These are phyloP conservation scores for Sporothrix schenckii DNA, from an alignment of 2,329 filamentous ascomycete genomes.

Conservation along the genomic window DNA sequence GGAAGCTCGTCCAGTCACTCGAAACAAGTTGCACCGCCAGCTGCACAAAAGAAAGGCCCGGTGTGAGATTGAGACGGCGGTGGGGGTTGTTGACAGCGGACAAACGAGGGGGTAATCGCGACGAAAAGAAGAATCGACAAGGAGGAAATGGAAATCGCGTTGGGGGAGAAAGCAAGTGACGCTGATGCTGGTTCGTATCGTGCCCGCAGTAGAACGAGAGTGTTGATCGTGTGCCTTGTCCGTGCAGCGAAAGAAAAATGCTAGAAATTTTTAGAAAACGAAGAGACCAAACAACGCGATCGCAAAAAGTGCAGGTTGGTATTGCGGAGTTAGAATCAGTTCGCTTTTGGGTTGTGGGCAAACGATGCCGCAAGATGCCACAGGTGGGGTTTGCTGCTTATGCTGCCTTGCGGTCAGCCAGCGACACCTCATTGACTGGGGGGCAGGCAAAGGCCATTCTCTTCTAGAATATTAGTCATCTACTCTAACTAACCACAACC, in stretches of 20 bases:
- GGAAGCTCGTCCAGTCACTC: not conserved
- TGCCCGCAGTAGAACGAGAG: conserved; percentile 2
- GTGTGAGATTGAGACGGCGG: not conserved
- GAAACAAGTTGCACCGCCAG: not conserved
- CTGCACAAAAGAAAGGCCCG: not conserved
- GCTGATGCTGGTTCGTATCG: conserved; percentile 1
- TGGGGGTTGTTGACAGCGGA: not conserved
- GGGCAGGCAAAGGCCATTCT: not conserved
- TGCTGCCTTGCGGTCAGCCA: conserved; percentile 25
- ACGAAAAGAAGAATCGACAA: not conserved
- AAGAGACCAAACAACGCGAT: not conserved
- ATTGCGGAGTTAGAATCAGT: not conserved
- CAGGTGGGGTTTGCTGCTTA: conserved; percentile 26
- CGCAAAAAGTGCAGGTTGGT: not conserved
- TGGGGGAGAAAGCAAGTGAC: not conserved
- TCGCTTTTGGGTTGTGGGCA: not conserved
- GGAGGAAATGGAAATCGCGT: not conserved
- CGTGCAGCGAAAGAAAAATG: not conserved
- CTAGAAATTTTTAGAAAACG: no score
- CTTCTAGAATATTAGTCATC: conserved; percentile 10
- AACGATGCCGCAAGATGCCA: conserved; percentile 22
- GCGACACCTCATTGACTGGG: not conserved
- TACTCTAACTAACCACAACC: not conserved
- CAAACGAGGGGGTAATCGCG: not conserved
- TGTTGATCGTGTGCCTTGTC: not conserved